Percentiles rank a stretch among this genome's conserved stretches.
phyloP scores from a whole-genome alignment of 139 green algal species.

The Auxenochlorella protothecoides region DNA sequence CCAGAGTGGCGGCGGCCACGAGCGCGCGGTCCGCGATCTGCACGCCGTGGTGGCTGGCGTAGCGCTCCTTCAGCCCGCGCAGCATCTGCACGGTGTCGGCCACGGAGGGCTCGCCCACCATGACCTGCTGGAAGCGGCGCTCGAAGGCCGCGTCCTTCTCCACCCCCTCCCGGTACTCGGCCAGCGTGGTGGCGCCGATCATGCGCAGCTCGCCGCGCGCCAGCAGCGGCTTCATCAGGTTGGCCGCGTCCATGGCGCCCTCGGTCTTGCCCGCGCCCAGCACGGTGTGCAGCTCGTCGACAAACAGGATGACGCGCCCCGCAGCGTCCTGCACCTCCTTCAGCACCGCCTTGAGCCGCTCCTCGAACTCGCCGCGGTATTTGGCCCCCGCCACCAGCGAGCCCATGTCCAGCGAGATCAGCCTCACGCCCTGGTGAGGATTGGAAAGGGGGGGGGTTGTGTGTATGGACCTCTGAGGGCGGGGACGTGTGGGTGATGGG shows the following conservation, averaged over 20 bases:
- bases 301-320: conserved; percentile 81
- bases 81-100: conserved; percentile 89
- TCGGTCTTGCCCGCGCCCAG: conserved; percentile 60
- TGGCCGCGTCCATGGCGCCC: conserved; percentile 83
- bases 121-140: conserved; percentile 76
- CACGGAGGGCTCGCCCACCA: conserved; percentile 76
- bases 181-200: conserved; percentile 88
- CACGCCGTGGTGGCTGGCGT: conserved; percentile 69
- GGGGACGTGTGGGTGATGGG: no score
- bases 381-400: conserved; percentile 82
- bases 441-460: conserved; percentile 12
- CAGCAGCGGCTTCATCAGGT: conserved; percentile 95
- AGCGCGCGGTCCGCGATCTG: conserved; percentile 63
- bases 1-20: conserved; percentile 57
- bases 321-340: conserved; percentile 59
- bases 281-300: conserved; percentile 87
- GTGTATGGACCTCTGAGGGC: not conserved
- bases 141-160: conserved; percentile 92
- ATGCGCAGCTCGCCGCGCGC: conserved; percentile 86
- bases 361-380: conserved; percentile 89
- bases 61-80: conserved; percentile 80
- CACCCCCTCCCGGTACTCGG: conserved; percentile 86
- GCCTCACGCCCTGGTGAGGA: conserved; percentile 37
- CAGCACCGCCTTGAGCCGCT: conserved; percentile 80
- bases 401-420: conserved; percentile 88